phyloP scores from a whole-genome alignment of 2,329 filamentous ascomycete genomes.

The Cordyceps javanica region DNA sequence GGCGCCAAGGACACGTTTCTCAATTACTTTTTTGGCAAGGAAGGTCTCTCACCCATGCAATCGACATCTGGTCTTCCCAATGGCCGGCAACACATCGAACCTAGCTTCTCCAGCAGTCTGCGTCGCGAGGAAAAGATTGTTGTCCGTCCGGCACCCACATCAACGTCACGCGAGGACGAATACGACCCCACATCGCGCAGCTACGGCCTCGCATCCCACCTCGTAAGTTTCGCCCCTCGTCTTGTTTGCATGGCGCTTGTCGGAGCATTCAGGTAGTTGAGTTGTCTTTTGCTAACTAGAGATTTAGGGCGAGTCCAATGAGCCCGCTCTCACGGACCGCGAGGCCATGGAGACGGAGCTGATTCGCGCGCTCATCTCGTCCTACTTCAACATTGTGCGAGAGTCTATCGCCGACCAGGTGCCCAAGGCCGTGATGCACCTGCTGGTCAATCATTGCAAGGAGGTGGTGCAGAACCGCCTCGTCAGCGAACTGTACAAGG shows the following conservation, averaged over 20 bases:
- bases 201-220: slow-evolving; percentile 42
- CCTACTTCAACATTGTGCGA: slow-evolving; percentile 98
- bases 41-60: slow-evolving; percentile 50
- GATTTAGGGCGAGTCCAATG: slow-evolving; percentile 52
- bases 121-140: slow-evolving; percentile 59
- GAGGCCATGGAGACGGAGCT: slow-evolving; percentile 97
- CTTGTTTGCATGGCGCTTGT: slow-evolving; percentile 12
- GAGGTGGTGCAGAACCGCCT: slow-evolving; percentile 96
- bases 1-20: slow-evolving; percentile 83
- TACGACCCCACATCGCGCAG: slow-evolving; percentile 35
- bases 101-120: slow-evolving; percentile 77
- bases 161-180: slow-evolving; percentile 35
- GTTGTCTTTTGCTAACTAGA: slow-evolving; percentile 17
- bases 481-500: slow-evolving; percentile 92
- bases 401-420: slow-evolving; percentile 99
- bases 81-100: slow-evolving; percentile 67
- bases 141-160: slow-evolving; percentile 42
- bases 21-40: slow-evolving; percentile 98
- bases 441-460: slow-evolving; percentile 96
- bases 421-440: slow-evolving; percentile 97
- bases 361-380: slow-evolving; percentile 91
- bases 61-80: slow-evolving; percentile 26
- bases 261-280: neutral
- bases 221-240: slow-evolving; percentile 44
- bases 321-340: slow-evolving; percentile 87